Evolutionary conservation across 1,284 basidiomycete genomes (phyloP).

Genomic region (Ganoderma boninense): DNA sequence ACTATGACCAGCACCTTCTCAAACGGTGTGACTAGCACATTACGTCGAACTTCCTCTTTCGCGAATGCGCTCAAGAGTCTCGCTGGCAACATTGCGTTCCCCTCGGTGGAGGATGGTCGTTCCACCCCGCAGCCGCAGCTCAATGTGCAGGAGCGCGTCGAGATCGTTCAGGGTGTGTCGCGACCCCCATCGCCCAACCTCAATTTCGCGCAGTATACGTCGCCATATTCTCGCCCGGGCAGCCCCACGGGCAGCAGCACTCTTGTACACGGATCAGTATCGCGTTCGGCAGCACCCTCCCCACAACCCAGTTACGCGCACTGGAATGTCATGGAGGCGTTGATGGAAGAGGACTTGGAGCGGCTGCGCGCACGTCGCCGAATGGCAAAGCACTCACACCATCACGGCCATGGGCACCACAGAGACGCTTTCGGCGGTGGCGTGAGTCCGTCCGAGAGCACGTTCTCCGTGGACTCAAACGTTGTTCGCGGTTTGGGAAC

Average conservation of each 20-base stretch:
- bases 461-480: constrained; percentile 78
- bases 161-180: constrained; percentile 56
- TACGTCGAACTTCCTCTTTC: constrained; percentile 86
- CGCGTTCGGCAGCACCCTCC: constrained; percentile 25
- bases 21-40: constrained; percentile 66
- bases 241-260: constrained; percentile 46
- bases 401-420: constrained; percentile 31
- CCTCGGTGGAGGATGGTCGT: constrained; percentile 62
- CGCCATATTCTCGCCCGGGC: constrained; percentile 70
- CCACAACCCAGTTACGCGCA: constrained; percentile 64
- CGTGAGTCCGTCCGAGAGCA: constrained; percentile 75
- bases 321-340: constrained; percentile 80
- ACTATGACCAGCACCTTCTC: constrained; percentile 68
- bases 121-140: constrained; percentile 46
- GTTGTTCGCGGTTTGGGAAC: constrained; percentile 80
- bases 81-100: constrained; percentile 76
- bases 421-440: constrained; percentile 43
- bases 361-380: constrained; percentile 77
- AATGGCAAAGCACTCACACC: constrained; percentile 44
- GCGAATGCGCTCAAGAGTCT: constrained; percentile 84
- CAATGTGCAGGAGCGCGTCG: constrained; percentile 28
- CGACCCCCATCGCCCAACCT: constrained; percentile 81
- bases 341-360: constrained; percentile 93
- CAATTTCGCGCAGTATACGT: constrained; percentile 77
- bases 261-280: constrained; percentile 34